A percentile compares a stretch with the other conserved stretches of the same genome.
These are phyloP conservation scores for Cryptosporidium xiaoi DNA, from an alignment of 169 alveolate species.

Conservation along the genomic window DNA sequence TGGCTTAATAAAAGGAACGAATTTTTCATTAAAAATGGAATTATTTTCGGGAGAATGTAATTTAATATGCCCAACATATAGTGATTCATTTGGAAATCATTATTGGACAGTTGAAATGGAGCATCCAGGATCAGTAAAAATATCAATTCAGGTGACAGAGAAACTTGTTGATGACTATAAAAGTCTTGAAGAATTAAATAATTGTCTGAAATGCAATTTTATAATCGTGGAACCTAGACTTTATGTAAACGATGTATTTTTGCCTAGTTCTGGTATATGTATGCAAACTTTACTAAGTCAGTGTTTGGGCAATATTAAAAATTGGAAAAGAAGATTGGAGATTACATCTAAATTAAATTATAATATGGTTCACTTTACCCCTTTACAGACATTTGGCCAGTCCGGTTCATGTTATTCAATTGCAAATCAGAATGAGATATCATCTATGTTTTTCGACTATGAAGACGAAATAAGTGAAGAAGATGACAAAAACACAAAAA, in stretches of 20 bases:
- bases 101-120: slow-evolving; percentile 29
- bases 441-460: slow-evolving; percentile 30
- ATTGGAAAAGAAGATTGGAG: slow-evolving; percentile 83
- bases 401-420: slow-evolving; percentile 78
- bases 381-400: slow-evolving; percentile 81
- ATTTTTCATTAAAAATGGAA: slow-evolving; percentile 6
- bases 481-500: slow-evolving; percentile 39
- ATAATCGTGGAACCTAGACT: slow-evolving; percentile 77
- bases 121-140: slow-evolving; percentile 40
- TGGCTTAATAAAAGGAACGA: slow-evolving; percentile 44
- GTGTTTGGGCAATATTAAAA: slow-evolving; percentile 86
- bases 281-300: slow-evolving; percentile 88
- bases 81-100: slow-evolving; percentile 38
- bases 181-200: background rate
- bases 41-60: slow-evolving; percentile 20
- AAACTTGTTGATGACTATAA: background rate
- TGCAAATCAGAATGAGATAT: slow-evolving; percentile 69
- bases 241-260: slow-evolving; percentile 47
- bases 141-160: background rate
- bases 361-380: slow-evolving; percentile 89
- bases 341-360: slow-evolving; percentile 84
- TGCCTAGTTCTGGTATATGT: slow-evolving; percentile 75
- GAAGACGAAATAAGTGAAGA: background rate
- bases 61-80: background rate
- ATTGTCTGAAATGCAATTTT: background rate